phyloP scores from a whole-genome alignment of 805 yeast species.

The Saturnispora dispora region DNA sequence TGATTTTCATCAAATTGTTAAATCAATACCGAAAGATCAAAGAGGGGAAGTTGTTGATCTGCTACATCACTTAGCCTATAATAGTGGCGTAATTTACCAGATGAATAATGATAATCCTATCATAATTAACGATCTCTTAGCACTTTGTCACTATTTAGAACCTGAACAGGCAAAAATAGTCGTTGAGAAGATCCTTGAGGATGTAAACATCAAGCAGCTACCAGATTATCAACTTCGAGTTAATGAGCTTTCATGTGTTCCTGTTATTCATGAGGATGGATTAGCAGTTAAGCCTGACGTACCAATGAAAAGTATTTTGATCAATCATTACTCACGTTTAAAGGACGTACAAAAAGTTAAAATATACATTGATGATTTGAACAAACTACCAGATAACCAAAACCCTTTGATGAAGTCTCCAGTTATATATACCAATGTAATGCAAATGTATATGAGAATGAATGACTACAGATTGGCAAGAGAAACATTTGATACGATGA shows the following conservation, averaged over 20 bases:
- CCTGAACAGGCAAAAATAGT: constrained; percentile 16
- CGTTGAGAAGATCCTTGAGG: constrained; percentile 29
- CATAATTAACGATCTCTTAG: constrained; percentile 32
- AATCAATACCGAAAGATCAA: constrained; percentile 33
- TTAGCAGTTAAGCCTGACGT: constrained; percentile 25
- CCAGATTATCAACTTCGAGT: background rate
- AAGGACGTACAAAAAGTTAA: constrained; percentile 33
- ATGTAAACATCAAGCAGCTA: constrained; percentile 15
- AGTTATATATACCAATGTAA: constrained; percentile 43
- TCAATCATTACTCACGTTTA: constrained; percentile 36
- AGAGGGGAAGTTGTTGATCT: constrained; percentile 28
- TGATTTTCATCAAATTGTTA: constrained; percentile 32
- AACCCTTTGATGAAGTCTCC: constrained; percentile 16
- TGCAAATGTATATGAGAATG: constrained; percentile 51
- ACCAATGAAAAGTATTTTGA: constrained; percentile 35
- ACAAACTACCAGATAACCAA: constrained; percentile 7
- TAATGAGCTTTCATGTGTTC: background rate
- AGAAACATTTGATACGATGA: constrained; percentile 75
- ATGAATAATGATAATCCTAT: constrained; percentile 19
- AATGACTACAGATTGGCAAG: constrained; percentile 52
- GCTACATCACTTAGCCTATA: constrained; percentile 29
- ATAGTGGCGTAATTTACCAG: constrained; percentile 9
- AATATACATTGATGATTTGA: constrained; percentile 28
- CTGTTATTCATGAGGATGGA: background rate
- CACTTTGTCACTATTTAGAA: constrained; percentile 19